phyloP scores from a whole-genome alignment of 257 asterid genomes.

The Perilla frutescens region DNA sequence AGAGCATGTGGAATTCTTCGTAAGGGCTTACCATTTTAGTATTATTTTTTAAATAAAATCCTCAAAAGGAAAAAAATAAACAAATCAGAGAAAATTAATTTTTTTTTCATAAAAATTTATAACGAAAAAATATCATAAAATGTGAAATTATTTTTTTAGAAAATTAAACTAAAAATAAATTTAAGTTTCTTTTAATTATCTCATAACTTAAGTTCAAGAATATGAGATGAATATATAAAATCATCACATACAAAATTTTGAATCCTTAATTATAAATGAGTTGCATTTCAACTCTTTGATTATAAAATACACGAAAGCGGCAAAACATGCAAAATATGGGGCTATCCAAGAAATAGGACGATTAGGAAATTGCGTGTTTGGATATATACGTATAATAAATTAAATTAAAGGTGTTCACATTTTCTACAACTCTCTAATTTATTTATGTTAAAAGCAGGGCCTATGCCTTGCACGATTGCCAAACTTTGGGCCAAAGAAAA shows the following conservation, averaged over 20 bases:
- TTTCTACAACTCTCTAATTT: background rate
- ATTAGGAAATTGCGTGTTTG: background rate
- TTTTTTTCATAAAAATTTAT: too few species aligned
- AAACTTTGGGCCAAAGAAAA: constrained; percentile 11
- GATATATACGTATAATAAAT: too few species aligned
- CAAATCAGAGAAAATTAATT: too few species aligned
- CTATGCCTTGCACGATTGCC: constrained; percentile 19
- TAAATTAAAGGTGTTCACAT: background rate
- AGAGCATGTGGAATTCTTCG: background rate
- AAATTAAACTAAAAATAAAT: too few species aligned
- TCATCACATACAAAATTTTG: too few species aligned
- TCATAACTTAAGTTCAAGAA: background rate
- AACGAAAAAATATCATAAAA: too few species aligned
- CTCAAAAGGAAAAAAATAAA: too few species aligned
- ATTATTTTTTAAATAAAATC: background rate
- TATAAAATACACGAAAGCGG: background rate
- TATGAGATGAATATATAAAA: background rate
- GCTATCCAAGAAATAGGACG: background rate
- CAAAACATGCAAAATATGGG: constrained; percentile 5
- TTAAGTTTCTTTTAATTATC: too few species aligned
- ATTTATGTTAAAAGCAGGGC: background rate
- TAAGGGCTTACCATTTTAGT: background rate
- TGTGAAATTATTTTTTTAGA: too few species aligned
- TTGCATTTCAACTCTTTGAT: background rate
- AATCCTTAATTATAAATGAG: too few species aligned